phyloP scores from a whole-genome alignment of 805 yeast genomes.

The Candida vaughaniae region DNA sequence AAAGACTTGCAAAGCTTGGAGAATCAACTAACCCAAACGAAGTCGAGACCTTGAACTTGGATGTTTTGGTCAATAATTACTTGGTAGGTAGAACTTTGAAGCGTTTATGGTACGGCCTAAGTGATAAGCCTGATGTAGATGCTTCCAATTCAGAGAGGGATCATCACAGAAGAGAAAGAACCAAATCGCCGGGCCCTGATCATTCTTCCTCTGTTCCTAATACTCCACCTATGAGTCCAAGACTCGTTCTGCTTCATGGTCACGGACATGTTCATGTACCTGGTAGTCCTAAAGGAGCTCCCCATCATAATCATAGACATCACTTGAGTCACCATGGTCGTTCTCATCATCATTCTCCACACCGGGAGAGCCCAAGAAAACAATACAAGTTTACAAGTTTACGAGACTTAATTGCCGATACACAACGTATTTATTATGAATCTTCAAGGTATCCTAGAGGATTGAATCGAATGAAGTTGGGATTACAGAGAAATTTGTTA shows the following conservation, averaged over 20 bases:
- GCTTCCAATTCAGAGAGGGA: neutral
- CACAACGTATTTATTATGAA: slow-evolving; percentile 17
- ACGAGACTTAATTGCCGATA: slow-evolving; percentile 25
- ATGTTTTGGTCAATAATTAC: slow-evolving; percentile 28
- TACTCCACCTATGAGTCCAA: neutral
- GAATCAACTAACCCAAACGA: slow-evolving; percentile 36
- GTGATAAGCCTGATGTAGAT: slow-evolving; percentile 4
- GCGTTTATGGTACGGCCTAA: slow-evolving; percentile 31
- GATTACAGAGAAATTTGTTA: slow-evolving; percentile 13
- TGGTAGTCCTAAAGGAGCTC: neutral
- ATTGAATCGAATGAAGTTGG: slow-evolving; percentile 33
- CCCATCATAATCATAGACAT: neutral
- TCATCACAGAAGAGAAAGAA: neutral
- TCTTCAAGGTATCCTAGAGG: slow-evolving; percentile 32
- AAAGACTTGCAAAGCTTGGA: slow-evolving; percentile 33
- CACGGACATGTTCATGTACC: neutral
- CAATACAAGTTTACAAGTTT: slow-evolving; percentile 33
- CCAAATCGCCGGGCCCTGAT: no score
- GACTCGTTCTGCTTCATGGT: no score
- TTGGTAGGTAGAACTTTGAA: slow-evolving; percentile 33
- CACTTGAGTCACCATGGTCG: slow-evolving; percentile 14
- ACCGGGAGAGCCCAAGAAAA: neutral
- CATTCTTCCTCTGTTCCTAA: neutral
- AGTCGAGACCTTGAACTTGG: slow-evolving; percentile 42
- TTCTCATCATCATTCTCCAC: slow-evolving; percentile 7